Evolutionary conservation across 116 monocot species (phyloP), one percentile per base, ranked within the genome.

Genomic region (Iris pallida): DNA sequence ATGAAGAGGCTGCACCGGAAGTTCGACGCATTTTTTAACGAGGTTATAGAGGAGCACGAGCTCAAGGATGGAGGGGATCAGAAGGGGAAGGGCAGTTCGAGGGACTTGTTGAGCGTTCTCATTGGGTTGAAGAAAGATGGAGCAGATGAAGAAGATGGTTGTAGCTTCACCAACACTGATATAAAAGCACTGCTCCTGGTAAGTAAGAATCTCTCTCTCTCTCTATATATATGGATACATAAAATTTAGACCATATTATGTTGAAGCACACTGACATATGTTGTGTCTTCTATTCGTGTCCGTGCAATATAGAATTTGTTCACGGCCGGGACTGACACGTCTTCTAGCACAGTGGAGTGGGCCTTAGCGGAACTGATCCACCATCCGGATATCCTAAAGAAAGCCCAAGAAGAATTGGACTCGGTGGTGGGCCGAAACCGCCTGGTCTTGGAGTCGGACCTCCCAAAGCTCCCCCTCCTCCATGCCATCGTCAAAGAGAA

Each of bases 301-400:
- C n/a, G n/a, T n/a, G n/a, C n/a, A n/a, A n/a, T 63, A 4, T 47
- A 81, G 81, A 68, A 81, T 55, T 51, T 81, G 12, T 81, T 81
- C 68, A 68, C 72, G 0, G 81, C 81, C 0, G 81, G 81, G 8
- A 81, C 81, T 2, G 81, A 81, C 72, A 81, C 81, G 8, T 56
- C 76, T 7, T 76, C 81, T 14, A 81, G 71, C 61, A 75, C 76
- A 2, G 72, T 71, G 5, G 81, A 81, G 49, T 81, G 81, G 81
- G 81, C 76, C 1, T 14, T 81, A 47, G 46, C 76, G 0, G 76
- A 81, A 61, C 63, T 81, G 10, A 58, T 81, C 20, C 61, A 57
- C 13, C 55, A 68, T 17, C 81, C 81, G 10, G 47, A 61, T 6
- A 62, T 81, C 20, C 72, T 76, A 8, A 44, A 42, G 4, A 16